Evolutionary conservation across 2,329 filamentous ascomycete species (phyloP).

Genomic region (Monilinia laxa): DNA sequence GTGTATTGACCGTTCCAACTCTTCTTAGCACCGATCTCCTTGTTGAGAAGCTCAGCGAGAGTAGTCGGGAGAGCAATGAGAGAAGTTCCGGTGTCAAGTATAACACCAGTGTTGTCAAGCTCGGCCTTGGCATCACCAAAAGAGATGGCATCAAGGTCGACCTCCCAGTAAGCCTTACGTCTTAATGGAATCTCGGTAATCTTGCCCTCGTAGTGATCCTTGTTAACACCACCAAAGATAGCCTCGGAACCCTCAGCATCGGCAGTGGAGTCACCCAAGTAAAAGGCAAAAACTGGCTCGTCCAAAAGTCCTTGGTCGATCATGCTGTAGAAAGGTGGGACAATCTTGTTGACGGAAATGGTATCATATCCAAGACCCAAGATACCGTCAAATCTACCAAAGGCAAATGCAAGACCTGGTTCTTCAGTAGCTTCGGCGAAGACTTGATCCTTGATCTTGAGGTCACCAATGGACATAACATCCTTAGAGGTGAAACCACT

Average conservation of each 20-base stretch:
- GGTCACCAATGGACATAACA: constrained; percentile 79
- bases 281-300: constrained; percentile 93
- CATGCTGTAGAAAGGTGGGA: constrained; percentile 96
- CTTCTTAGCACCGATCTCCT: constrained; percentile 98
- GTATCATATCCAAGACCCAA: constrained; percentile 91
- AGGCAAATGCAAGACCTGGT: constrained; percentile 95
- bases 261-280: constrained; percentile 71
- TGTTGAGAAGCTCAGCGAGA: constrained; percentile 94
- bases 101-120: constrained; percentile 91
- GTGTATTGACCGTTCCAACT: constrained; percentile 95
- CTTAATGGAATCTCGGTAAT: constrained; percentile 91
- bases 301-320: constrained; percentile 86
- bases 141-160: constrained; percentile 88
- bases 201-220: constrained; percentile 78
- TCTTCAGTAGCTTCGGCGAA: constrained; percentile 96
- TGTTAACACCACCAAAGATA: constrained; percentile 84
- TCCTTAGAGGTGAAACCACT: constrained; percentile 94
- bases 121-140: constrained; percentile 84
- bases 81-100: constrained; percentile 97
- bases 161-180: constrained; percentile 99
- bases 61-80: constrained; percentile 91
- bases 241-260: constrained; percentile 78
- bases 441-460: constrained; percentile 84
- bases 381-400: constrained; percentile 96
- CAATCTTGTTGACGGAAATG: constrained; percentile 94